Conservation (phyloP, 1,284 basidiomycete species). For the Tilletiaria anomala region DNA sequence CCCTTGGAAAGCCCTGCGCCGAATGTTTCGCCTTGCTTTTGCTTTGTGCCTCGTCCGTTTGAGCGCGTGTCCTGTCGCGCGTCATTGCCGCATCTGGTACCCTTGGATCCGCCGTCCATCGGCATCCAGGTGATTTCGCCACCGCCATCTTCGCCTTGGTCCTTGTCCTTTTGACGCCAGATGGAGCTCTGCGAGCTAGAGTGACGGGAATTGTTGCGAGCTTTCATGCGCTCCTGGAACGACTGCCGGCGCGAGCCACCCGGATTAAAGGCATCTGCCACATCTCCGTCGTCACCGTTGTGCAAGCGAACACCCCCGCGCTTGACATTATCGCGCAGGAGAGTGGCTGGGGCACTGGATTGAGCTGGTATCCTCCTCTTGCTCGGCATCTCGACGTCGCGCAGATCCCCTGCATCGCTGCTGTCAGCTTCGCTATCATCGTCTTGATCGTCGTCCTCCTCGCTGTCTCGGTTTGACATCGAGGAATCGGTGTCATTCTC, state of each 20-base stretch:
- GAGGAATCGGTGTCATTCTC: constrained; percentile 5
- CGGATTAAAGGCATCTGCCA: constrained; percentile 33
- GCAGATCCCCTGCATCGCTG: constrained; percentile 1
- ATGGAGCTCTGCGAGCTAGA: no score
- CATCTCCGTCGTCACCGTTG: constrained; percentile 17
- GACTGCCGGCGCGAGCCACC: constrained; percentile 14
- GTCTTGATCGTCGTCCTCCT: constrained; percentile 4
- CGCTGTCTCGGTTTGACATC: constrained; percentile 2
- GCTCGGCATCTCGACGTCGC: background rate
- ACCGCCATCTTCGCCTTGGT: constrained; percentile 2
- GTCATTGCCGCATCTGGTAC: constrained; percentile 3
- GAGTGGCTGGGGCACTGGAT: background rate
- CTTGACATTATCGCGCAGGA: background rate
- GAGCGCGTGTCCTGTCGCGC: constrained; percentile 16
- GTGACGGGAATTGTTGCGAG: background rate
- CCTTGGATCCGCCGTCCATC: background rate
- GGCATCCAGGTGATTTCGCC: constrained; percentile 21
- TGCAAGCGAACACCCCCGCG: background rate
- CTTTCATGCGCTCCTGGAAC: constrained; percentile 5
- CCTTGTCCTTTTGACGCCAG: no score
- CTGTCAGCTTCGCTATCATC: constrained; percentile 3
- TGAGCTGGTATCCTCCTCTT: background rate
- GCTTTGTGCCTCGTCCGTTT: constrained; percentile 40
- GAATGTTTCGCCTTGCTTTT: constrained; percentile 34
- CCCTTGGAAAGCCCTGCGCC: constrained; percentile 34